These are phyloP conservation scores for Omphalotus guepiniiformis DNA, from an alignment of 768 basidiomycete genomes.

Conservation along the genomic window DNA sequence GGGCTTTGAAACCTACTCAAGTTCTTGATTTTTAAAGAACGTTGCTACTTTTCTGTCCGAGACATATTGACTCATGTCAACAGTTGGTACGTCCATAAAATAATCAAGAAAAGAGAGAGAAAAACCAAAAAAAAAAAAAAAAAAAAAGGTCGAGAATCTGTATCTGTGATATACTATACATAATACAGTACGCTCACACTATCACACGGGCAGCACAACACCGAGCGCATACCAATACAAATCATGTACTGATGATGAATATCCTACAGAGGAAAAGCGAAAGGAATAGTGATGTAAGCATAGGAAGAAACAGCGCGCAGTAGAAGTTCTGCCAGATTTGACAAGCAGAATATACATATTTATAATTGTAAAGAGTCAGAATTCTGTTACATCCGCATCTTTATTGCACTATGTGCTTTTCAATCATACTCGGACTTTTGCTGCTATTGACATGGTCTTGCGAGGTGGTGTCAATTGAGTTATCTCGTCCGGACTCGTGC, in stretches of 20 bases:
- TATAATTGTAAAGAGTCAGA: neutral
- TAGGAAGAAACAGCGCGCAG: neutral
- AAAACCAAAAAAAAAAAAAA: too few species aligned
- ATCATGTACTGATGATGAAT: neutral
- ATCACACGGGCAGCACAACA: neutral
- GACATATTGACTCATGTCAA: too few species aligned
- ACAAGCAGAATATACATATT: neutral
- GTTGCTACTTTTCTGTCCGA: too few species aligned
- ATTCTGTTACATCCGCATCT: neutral
- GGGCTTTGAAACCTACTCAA: too few species aligned
- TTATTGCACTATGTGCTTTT: conserved; percentile 6
- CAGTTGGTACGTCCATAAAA: too few species aligned
- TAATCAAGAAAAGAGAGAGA: too few species aligned
- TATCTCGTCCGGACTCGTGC: conserved; percentile 25
- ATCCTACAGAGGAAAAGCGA: neutral
- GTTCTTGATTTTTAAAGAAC: too few species aligned
- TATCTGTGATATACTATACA: too few species aligned
- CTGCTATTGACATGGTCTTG: conserved; percentile 21
- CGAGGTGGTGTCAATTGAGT: conserved; percentile 29
- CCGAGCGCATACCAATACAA: neutral
- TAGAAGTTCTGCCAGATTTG: neutral
- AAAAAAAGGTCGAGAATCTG: too few species aligned
- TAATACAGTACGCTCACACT: too few species aligned
- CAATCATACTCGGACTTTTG: conserved; percentile 10
- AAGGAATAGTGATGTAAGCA: neutral